Evolutionary conservation across 176 grass and related monocot species (phyloP).

Genomic region (Zoysia pacifica): DNA sequence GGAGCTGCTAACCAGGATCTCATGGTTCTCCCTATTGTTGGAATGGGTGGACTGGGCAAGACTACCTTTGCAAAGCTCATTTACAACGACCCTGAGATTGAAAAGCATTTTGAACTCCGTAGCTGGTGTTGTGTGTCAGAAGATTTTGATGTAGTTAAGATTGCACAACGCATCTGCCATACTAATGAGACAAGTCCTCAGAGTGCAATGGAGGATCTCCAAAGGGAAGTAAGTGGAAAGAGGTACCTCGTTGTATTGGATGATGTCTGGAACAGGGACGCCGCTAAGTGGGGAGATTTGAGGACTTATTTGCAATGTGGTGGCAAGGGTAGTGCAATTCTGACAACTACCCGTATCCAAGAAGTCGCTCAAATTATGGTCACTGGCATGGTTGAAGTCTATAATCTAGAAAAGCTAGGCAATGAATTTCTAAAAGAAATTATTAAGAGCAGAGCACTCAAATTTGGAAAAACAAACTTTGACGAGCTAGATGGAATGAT

Average conservation of each 20-base stretch:
- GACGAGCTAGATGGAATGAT: background rate
- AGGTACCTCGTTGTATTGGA: constrained; percentile 40
- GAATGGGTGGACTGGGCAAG: constrained; percentile 47
- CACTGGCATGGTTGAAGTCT: background rate
- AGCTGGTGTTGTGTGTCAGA: constrained; percentile 40
- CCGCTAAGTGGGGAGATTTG: constrained; percentile 16
- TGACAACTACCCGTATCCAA: constrained; percentile 28
- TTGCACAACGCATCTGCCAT: constrained; percentile 1
- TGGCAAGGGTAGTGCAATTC: constrained; percentile 24
- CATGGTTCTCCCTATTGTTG: constrained; percentile 42
- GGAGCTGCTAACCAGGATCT: background rate
- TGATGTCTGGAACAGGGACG: constrained; percentile 45
- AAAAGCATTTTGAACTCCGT: constrained; percentile 12
- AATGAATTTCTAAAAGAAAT: background rate
- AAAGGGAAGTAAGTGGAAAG: background rate
- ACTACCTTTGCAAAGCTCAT: constrained; percentile 46
- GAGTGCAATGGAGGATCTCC: background rate
- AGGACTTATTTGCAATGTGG: constrained; percentile 17
- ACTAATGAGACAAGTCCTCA: background rate
- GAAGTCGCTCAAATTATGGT: constrained; percentile 18
- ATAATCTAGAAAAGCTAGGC: background rate
- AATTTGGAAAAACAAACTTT: background rate
- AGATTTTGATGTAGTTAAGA: background rate
- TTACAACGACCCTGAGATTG: background rate
- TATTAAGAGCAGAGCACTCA: constrained; percentile 26